Evolutionary conservation across 1,284 basidiomycete genomes (phyloP).

Genomic region (Malassezia arunalokei): DNA sequence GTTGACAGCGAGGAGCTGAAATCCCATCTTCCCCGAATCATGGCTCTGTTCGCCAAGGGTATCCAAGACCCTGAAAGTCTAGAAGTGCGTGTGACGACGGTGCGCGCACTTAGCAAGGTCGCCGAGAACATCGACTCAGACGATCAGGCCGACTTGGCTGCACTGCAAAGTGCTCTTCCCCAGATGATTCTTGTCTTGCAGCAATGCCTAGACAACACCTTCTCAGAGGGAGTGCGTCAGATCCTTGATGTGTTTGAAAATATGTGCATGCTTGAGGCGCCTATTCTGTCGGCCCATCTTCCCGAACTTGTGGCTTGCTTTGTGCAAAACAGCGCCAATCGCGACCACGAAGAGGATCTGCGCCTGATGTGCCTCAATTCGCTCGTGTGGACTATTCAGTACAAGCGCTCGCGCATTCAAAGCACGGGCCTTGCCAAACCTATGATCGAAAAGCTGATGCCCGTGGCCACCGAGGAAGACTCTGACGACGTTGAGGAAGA

Average conservation of each 20-base stretch:
- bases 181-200: slow-evolving; percentile 81
- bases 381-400: slow-evolving; percentile 82
- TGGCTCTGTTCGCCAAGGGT: slow-evolving; percentile 68
- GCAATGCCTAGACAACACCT: slow-evolving; percentile 66
- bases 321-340: slow-evolving; percentile 70
- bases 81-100: slow-evolving; percentile 78
- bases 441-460: slow-evolving; percentile 83
- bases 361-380: slow-evolving; percentile 86
- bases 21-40: slow-evolving; percentile 63
- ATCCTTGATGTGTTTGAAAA: slow-evolving; percentile 94
- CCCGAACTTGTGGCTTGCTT: slow-evolving; percentile 81
- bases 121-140: slow-evolving; percentile 83
- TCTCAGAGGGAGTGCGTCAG: slow-evolving; percentile 73
- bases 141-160: slow-evolving; percentile 77
- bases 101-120: slow-evolving; percentile 72
- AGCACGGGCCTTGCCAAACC: slow-evolving; percentile 68
- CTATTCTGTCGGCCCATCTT: slow-evolving; percentile 77
- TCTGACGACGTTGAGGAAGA: slow-evolving; percentile 75
- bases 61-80: slow-evolving; percentile 74
- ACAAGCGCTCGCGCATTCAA: slow-evolving; percentile 90
- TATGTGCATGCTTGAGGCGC: slow-evolving; percentile 78
- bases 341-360: slow-evolving; percentile 64
- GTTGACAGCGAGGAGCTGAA: slow-evolving; percentile 65
- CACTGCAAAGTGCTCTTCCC: slow-evolving; percentile 79
- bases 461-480: slow-evolving; percentile 79